Evolutionary conservation across 73 alveolate genomes (phyloP).

Genomic region (Tetrahymena thermophila): DNA sequence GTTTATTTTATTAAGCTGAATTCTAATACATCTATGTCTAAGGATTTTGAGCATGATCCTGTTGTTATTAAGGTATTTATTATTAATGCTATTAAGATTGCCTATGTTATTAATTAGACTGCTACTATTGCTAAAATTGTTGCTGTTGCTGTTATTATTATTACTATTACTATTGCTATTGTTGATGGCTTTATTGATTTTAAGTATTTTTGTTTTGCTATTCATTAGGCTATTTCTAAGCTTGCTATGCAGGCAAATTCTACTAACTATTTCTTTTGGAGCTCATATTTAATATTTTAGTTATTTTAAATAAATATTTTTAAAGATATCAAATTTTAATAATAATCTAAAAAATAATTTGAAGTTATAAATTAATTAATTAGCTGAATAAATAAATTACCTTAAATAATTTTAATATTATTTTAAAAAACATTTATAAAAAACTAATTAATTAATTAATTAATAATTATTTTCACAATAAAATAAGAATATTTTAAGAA

Average conservation of each 20-base stretch:
- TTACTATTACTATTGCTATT: background rate
- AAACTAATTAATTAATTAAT: no score
- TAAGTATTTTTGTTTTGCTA: background rate
- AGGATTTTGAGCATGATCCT: background rate
- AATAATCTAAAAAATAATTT: no score
- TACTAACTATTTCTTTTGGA: background rate
- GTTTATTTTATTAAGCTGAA: background rate
- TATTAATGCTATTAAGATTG: background rate
- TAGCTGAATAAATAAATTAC: background rate
- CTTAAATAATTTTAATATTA: no score
- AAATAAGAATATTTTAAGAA: no score
- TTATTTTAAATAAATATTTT: no score
- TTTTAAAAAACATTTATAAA: no score
- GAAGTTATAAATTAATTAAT: background rate
- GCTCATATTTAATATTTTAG: background rate
- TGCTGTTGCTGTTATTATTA: background rate
- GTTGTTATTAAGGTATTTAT: background rate
- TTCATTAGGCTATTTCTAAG: background rate
- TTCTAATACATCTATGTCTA: background rate
- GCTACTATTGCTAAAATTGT: background rate
- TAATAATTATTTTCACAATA: no score
- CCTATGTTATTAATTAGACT: no score
- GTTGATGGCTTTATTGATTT: background rate
- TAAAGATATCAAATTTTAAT: background rate
- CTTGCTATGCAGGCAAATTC: background rate